Evolutionary conservation across 192 early-diverging fungal species (phyloP).

Genomic region (Funneliformis geosporum): DNA sequence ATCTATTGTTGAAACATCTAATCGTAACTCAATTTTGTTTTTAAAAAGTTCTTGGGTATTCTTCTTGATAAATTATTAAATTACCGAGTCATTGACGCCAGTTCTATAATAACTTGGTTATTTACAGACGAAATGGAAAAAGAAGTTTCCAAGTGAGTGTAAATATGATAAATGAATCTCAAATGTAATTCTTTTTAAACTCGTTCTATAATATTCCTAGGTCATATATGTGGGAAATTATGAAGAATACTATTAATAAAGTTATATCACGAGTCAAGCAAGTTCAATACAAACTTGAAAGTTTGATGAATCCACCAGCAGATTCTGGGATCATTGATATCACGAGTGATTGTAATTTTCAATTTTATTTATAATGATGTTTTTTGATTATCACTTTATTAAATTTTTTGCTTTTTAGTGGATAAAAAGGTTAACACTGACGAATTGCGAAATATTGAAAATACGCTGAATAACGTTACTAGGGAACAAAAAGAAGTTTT

Average conservation of each 20-base stretch:
- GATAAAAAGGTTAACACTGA: conserved; percentile 32
- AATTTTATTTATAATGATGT: conserved; percentile 5
- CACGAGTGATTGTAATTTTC: conserved; percentile 42
- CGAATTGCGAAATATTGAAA: conserved; percentile 48
- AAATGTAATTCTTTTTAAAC: not conserved
- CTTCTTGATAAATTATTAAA: conserved; percentile 92
- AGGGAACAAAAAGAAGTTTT: conserved; percentile 85
- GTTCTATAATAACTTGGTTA: conserved; percentile 77
- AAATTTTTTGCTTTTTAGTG: conserved; percentile 33
- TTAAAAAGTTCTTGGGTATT: conserved; percentile 78
- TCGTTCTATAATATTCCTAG: conserved; percentile 22
- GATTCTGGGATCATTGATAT: conserved; percentile 38
- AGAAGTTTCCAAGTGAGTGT: conserved; percentile 43
- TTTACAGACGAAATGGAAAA: conserved; percentile 57
- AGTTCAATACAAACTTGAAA: conserved; percentile 56
- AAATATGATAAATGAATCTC: not conserved
- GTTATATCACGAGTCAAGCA: conserved; percentile 80
- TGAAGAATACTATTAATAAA: conserved; percentile 84
- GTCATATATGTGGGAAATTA: conserved; percentile 84
- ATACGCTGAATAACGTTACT: conserved; percentile 64
- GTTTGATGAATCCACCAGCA: conserved; percentile 26
- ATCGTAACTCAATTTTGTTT: not conserved
- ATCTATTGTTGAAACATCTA: not conserved
- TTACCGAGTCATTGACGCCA: conserved; percentile 90
- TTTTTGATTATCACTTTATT: not conserved